Base-by-base conservation (phyloP, 345 rosid species). In the Melastoma malabathricum region DNA sequence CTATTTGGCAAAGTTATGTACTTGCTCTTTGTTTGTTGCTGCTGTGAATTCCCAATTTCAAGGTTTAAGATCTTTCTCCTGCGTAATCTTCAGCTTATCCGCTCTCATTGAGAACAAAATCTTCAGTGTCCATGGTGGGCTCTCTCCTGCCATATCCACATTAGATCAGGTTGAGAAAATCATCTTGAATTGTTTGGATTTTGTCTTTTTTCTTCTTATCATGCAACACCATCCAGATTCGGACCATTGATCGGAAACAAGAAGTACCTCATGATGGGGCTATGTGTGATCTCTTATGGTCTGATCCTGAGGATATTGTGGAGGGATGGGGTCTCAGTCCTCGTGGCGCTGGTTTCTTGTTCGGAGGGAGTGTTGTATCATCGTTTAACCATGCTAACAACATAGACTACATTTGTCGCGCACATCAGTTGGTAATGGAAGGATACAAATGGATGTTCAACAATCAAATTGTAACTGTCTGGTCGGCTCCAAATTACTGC, bases 401-500 rank as follows among this genome's bases (percentile, higher is more conserved):
- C 64, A 81, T 83, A 31, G 95, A 85, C 61, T 93, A 93, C 62
- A 79, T 88, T 54, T 84, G 82, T 6, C 86, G 95, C 51, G 99
- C 97, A 6, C 99, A 93, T 75, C 99, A 93, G 61, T 75, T 93
- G 68, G 99, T 93, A 22, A 88, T 88, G 97, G 99, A 93, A 66
- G 99, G 97, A 63, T 93, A 72, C 64, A 88, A 88, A 64, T 88
- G 95, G 97, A 85, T 93, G 99, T 93, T 88, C 57, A 83, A 79
- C 62, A 65, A 72, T 57, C 95, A 88, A 75, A 85, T 93, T 59
- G 95, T 93, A 65, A 93, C 97, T 4, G 97, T 93, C 14, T 93
- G 99, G 99, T 88, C 99, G 1, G 99, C 99, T 53, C 99, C 99
- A 46, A 93, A 93, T 68, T 93, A 93, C 75, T 93, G 99, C 63